phyloP scores from a whole-genome alignment of 2,329 filamentous ascomycete genomes.

The Verticillium isaacii region DNA sequence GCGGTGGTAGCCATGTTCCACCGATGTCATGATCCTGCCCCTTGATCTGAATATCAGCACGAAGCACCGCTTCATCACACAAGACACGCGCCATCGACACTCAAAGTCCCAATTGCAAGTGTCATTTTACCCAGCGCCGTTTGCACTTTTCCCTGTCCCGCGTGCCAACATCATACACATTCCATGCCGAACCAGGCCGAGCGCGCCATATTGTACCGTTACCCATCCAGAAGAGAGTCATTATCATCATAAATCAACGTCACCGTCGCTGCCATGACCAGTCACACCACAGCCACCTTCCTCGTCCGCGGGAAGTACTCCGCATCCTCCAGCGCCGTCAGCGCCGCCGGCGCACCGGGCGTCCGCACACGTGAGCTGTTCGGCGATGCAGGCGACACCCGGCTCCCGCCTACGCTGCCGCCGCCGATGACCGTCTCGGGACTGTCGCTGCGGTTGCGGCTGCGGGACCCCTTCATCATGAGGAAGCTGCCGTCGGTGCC shows the following conservation, averaged over 20 bases:
- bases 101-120: neutral
- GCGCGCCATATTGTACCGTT: neutral
- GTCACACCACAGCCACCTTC: neutral
- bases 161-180: neutral
- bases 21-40: no score
- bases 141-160: neutral
- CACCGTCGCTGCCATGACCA: neutral
- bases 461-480: conserved; percentile 36
- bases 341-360: conserved; percentile 25
- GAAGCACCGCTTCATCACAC: no score
- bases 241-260: neutral
- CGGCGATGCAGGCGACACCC: conserved; percentile 24
- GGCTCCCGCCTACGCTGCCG: conserved; percentile 12
- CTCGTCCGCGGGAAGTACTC: neutral
- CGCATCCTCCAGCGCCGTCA: neutral
- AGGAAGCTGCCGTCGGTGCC: conserved; percentile 30
- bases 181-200: neutral
- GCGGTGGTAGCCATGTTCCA: no score
- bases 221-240: neutral
- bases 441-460: conserved; percentile 25
- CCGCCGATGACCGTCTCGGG: conserved; percentile 22
- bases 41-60: no score
- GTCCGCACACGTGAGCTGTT: conserved; percentile 46
- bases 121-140: neutral
- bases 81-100: no score